Percentiles rank a stretch among this genome's conserved stretches.
Conservation (phyloP, 2,329 filamentous ascomycete species). For the Trichoderma aggressivum region DNA sequence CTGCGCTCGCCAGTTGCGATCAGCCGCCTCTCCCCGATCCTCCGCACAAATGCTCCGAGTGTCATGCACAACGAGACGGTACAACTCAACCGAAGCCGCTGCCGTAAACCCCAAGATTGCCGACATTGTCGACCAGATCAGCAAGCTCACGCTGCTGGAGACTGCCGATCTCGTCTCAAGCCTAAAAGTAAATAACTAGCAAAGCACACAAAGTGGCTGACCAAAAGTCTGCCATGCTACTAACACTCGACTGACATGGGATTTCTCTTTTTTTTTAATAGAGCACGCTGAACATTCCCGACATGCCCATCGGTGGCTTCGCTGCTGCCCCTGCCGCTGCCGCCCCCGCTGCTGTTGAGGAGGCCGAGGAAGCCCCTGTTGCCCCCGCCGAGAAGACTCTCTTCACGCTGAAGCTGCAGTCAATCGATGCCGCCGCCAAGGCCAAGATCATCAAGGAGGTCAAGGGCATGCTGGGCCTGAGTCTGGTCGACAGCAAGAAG, state of each 20-base stretch:
- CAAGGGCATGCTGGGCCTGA: constrained; percentile 91
- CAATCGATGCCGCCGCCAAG: constrained; percentile 84
- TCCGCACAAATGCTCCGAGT: constrained; percentile 48
- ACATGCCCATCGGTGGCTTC: constrained; percentile 92
- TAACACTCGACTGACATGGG: background rate
- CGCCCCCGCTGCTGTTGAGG: constrained; percentile 62
- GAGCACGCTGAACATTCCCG: constrained; percentile 95
- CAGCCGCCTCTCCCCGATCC: constrained; percentile 44
- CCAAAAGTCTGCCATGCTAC: background rate
- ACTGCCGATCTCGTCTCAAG: constrained; percentile 92
- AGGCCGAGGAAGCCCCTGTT: constrained; percentile 83
- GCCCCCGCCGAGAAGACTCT: constrained; percentile 93
- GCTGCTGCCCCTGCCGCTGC: constrained; percentile 62
- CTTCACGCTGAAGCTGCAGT: constrained; percentile 92
- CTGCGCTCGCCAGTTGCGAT: constrained; percentile 61
- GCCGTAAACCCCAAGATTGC: constrained; percentile 83
- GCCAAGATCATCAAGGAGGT: constrained; percentile 99
- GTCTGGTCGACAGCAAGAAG: constrained; percentile 99
- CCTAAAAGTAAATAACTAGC: constrained; percentile 68
- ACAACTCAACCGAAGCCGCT: constrained; percentile 77
- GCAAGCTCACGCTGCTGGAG: constrained; percentile 94
- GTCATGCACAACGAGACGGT: constrained; percentile 61
- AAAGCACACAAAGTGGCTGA: constrained; percentile 24
- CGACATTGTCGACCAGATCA: constrained; percentile 96
- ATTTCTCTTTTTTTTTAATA: constrained; percentile 37